Conservation (phyloP, 1,139 yeast species). For the Barnettozyma hawaiiensis region DNA sequence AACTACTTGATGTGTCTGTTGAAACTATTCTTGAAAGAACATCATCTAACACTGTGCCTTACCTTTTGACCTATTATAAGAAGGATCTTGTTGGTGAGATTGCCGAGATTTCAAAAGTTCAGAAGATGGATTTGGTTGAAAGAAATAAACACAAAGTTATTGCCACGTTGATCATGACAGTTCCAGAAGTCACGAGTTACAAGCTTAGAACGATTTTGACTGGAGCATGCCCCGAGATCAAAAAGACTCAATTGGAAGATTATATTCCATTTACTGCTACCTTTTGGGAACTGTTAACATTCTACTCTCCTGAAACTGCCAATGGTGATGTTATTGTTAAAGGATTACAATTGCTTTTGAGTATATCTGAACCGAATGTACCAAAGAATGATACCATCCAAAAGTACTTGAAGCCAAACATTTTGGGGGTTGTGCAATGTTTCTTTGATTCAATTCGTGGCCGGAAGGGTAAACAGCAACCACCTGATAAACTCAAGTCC, state of each 20-base stretch:
- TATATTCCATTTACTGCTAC: constrained; percentile 35
- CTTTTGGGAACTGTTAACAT: constrained; percentile 29
- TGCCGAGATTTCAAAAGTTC: constrained; percentile 31
- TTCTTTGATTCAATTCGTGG: constrained; percentile 80
- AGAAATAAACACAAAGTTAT: constrained; percentile 37
- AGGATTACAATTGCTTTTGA: constrained; percentile 28
- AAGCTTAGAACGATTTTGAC: constrained; percentile 50
- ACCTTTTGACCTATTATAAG: constrained; percentile 59
- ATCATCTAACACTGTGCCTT: constrained; percentile 70
- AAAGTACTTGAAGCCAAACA: constrained; percentile 45
- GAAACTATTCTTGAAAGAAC: constrained; percentile 64
- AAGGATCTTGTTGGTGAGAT: constrained; percentile 58
- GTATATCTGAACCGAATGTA: constrained; percentile 13
- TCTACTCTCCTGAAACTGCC: constrained; percentile 20
- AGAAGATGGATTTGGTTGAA: constrained; percentile 16
- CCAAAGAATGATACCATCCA: constrained; percentile 27
- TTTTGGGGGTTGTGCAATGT: constrained; percentile 72
- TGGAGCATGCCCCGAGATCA: constrained; percentile 44
- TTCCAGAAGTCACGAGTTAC: constrained; percentile 38
- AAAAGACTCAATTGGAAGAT: constrained; percentile 29
- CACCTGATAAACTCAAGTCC: constrained; percentile 65
- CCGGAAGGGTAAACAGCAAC: constrained; percentile 63
- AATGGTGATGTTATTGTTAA: constrained; percentile 26
- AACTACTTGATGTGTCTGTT: constrained; percentile 56
- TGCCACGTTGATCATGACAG: constrained; percentile 38